phyloP scores from a whole-genome alignment of 179 eudicot species.

The Sideroxylon spinosum region DNA sequence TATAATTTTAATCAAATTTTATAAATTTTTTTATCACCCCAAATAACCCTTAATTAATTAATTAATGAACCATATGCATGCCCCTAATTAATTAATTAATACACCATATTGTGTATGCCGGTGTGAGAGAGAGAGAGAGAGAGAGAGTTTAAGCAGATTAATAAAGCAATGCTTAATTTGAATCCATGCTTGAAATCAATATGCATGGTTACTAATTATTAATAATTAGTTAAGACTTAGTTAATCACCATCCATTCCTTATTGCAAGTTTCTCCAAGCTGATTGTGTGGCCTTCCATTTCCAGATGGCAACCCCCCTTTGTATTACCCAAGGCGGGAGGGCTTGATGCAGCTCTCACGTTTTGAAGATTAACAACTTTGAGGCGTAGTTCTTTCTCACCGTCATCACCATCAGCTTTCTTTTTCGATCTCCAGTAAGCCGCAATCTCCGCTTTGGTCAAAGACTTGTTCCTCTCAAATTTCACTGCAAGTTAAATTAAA shows the following conservation, averaged over 20 bases:
- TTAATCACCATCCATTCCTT: slow-evolving; percentile 45
- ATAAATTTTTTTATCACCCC: too few relatives aligned
- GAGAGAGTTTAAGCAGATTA: too few relatives aligned
- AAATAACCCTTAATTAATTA: too few relatives aligned
- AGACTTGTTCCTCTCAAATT: slow-evolving; percentile 55
- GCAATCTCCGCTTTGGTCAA: slow-evolving; percentile 61
- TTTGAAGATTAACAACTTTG: slow-evolving; percentile 27
- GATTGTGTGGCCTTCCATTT: slow-evolving; percentile 15
- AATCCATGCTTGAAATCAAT: too few relatives aligned
- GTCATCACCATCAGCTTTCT: slow-evolving; percentile 14
- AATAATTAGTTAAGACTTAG: neutral
- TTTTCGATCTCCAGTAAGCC: slow-evolving; percentile 64
- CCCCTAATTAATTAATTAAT: neutral
- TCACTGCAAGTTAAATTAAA: slow-evolving; percentile 31
- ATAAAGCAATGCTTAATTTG: too few relatives aligned
- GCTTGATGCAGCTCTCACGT: slow-evolving; percentile 22
- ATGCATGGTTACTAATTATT: too few relatives aligned
- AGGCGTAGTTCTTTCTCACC: slow-evolving; percentile 43
- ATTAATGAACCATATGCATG: too few relatives aligned
- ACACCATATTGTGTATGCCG: neutral
- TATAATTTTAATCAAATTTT: too few relatives aligned
- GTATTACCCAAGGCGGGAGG: slow-evolving; percentile 23
- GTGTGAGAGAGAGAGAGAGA: too few relatives aligned
- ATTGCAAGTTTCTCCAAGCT: slow-evolving; percentile 29
- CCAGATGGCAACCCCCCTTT: slow-evolving; percentile 8